A percentile compares a stretch with the other conserved stretches of the same genome.
phyloP scores from a whole-genome alignment of 2,329 filamentous ascomycete species.

The Chaetomiaceae sp. region DNA sequence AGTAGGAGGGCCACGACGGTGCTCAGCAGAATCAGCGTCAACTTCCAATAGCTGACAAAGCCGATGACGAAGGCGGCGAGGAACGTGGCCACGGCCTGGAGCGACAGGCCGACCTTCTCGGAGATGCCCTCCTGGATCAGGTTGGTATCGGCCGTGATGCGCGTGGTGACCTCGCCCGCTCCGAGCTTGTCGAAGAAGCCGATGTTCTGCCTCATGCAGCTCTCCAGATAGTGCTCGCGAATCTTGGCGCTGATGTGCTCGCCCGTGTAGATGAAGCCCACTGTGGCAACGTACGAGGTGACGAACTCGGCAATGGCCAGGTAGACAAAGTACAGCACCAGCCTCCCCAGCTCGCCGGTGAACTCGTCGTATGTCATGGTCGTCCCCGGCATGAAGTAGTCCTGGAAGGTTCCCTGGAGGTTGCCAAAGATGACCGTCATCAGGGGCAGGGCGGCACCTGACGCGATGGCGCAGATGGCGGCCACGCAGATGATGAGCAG shows the following conservation, averaged over 20 bases:
- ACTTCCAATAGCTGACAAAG: constrained; percentile 87
- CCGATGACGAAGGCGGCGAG: constrained; percentile 85
- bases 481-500: constrained; percentile 58
- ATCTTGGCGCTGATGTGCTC: constrained; percentile 76
- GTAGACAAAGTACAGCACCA: constrained; percentile 81
- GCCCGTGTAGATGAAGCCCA: constrained; percentile 84
- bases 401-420: constrained; percentile 66
- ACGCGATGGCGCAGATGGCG: constrained; percentile 60
- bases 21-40: constrained; percentile 81
- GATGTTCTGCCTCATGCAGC: constrained; percentile 83
- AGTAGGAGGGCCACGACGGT: constrained; percentile 75
- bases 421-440: constrained; percentile 81
- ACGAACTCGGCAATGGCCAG: constrained; percentile 76
- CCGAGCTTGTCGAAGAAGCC: constrained; percentile 91
- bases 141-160: constrained; percentile 92
- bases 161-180: constrained; percentile 87
- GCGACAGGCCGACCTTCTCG: constrained; percentile 75
- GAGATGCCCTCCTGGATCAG: constrained; percentile 90
- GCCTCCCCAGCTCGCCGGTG: constrained; percentile 51
- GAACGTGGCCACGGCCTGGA: constrained; percentile 76
- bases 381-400: constrained; percentile 47
- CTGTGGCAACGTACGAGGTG: constrained; percentile 71
- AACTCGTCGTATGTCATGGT: constrained; percentile 52
- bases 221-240: constrained; percentile 75
- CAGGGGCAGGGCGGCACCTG: constrained; percentile 69